Percentiles rank a stretch among this genome's conserved stretches.
These are phyloP conservation scores for Xylariaceae sp. DNA, from an alignment of 2,329 filamentous ascomycete genomes.

Conservation along the genomic window DNA sequence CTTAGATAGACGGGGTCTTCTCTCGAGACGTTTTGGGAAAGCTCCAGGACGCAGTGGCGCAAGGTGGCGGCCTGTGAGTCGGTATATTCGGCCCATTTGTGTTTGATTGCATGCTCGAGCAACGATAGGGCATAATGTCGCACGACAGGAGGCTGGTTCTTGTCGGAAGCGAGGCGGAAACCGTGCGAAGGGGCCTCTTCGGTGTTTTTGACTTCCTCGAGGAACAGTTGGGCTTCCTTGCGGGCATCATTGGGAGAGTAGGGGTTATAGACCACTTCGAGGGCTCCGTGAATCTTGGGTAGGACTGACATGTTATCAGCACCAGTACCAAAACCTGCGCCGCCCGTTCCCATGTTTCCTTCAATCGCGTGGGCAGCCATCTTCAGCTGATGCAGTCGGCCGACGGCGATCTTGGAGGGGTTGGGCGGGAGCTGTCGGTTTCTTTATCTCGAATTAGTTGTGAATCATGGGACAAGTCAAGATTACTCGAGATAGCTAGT, in stretches of 20 bases:
- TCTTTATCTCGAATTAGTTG: slow-evolving; percentile 27
- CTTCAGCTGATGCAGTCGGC: slow-evolving; percentile 19
- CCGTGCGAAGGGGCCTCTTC: slow-evolving; percentile 82
- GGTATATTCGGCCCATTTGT: slow-evolving; percentile 77
- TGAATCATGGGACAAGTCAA: slow-evolving; percentile 30
- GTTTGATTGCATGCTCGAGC: slow-evolving; percentile 85
- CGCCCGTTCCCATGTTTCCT: slow-evolving; percentile 37
- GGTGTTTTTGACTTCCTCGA: slow-evolving; percentile 82
- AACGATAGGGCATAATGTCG: slow-evolving; percentile 93
- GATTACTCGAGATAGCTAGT: background rate
- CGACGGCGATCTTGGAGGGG: slow-evolving; percentile 32
- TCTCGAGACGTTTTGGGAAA: slow-evolving; percentile 71
- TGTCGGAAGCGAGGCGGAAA: slow-evolving; percentile 77
- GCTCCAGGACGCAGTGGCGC: slow-evolving; percentile 75
- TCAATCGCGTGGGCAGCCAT: slow-evolving; percentile 35
- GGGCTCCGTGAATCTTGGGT: slow-evolving; percentile 76
- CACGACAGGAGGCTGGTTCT: slow-evolving; percentile 75
- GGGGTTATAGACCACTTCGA: slow-evolving; percentile 84
- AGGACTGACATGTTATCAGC: slow-evolving; percentile 52
- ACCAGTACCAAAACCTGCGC: slow-evolving; percentile 37
- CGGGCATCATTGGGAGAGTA: slow-evolving; percentile 80
- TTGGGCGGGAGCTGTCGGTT: slow-evolving; percentile 29
- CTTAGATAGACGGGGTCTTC: slow-evolving; percentile 81
- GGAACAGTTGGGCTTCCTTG: slow-evolving; percentile 79
- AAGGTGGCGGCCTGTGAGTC: slow-evolving; percentile 69